These are phyloP conservation scores for Phytophthora tentaculata DNA, from an alignment of 352 stramenopile species.

Conservation along the genomic window DNA sequence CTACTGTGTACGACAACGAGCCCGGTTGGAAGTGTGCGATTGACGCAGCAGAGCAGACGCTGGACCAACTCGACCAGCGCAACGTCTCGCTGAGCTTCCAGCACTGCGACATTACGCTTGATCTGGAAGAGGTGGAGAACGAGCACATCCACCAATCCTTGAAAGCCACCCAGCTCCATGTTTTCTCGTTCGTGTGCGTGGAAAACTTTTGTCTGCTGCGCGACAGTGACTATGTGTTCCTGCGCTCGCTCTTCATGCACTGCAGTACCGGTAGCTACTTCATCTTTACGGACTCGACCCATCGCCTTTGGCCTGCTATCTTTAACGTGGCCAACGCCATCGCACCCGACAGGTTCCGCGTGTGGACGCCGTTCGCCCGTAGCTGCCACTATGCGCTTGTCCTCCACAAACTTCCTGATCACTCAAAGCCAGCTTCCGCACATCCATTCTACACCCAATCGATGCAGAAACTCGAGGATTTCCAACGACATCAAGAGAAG, in stretches of 20 bases:
- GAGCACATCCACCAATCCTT: constrained; percentile 34
- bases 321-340: constrained; percentile 46
- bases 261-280: constrained; percentile 52
- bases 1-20: constrained; percentile 77
- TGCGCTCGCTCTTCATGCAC: constrained; percentile 54
- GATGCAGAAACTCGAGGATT: constrained; percentile 52
- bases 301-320: constrained; percentile 73
- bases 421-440: constrained; percentile 30
- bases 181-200: constrained; percentile 80
- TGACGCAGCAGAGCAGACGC: constrained; percentile 33
- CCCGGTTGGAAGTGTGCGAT: constrained; percentile 61
- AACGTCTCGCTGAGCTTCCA: constrained; percentile 51
- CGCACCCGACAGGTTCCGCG: constrained; percentile 41
- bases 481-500: constrained; percentile 51
- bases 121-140: constrained; percentile 48
- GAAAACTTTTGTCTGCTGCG: constrained; percentile 69
- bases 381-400: constrained; percentile 73
- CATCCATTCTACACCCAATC: constrained; percentile 54
- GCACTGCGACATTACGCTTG: constrained; percentile 66
- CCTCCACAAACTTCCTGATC: constrained; percentile 53
- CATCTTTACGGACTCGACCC: constrained; percentile 75
- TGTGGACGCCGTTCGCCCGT: constrained; percentile 63
- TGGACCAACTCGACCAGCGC: constrained; percentile 30
- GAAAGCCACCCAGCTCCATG: constrained; percentile 46
- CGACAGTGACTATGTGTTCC: constrained; percentile 53